Evolutionary conservation across 2,329 filamentous ascomycete genomes (phyloP).

Genomic region (Knoxdaviesia proteae): DNA sequence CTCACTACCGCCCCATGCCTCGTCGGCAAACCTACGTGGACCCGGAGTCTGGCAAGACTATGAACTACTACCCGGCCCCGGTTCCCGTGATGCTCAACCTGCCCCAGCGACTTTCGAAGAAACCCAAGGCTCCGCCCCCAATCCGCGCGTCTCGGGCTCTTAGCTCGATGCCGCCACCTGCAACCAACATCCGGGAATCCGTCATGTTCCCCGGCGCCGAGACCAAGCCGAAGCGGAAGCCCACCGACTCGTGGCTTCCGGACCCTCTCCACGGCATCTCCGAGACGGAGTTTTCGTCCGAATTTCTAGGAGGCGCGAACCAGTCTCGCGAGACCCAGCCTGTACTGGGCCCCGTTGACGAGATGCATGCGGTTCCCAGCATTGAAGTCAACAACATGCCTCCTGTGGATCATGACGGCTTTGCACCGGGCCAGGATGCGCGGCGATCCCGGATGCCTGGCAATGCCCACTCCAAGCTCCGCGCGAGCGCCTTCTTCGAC

Average conservation of each 20-base stretch:
- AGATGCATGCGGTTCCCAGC: no score
- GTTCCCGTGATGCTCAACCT: slow-evolving; percentile 88
- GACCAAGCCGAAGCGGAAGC: slow-evolving; percentile 8
- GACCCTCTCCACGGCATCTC: slow-evolving; percentile 20
- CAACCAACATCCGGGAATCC: slow-evolving; percentile 4
- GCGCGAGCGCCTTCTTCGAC: slow-evolving; percentile 86
- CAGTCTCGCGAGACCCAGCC: no score
- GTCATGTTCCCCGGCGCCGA: background rate
- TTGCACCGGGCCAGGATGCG: no score
- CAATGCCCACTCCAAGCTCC: slow-evolving; percentile 26
- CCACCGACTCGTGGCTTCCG: slow-evolving; percentile 18
- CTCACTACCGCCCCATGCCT: background rate
- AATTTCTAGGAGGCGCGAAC: no score
- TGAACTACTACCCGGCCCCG: slow-evolving; percentile 90
- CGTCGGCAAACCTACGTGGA: slow-evolving; percentile 31
- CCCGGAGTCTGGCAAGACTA: slow-evolving; percentile 48
- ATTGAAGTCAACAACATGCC: no score
- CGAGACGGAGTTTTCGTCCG: slow-evolving; percentile 12
- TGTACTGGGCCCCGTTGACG: no score
- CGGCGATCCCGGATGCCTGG: no score
- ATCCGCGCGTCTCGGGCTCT: slow-evolving; percentile 54
- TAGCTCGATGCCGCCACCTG: slow-evolving; percentile 26
- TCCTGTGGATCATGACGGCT: no score
- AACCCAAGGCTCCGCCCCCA: slow-evolving; percentile 39
- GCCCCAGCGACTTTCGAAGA: slow-evolving; percentile 66